phyloP scores from a whole-genome alignment of 192 early-diverging fungal genomes.

The Entophlyctis luteolus region DNA sequence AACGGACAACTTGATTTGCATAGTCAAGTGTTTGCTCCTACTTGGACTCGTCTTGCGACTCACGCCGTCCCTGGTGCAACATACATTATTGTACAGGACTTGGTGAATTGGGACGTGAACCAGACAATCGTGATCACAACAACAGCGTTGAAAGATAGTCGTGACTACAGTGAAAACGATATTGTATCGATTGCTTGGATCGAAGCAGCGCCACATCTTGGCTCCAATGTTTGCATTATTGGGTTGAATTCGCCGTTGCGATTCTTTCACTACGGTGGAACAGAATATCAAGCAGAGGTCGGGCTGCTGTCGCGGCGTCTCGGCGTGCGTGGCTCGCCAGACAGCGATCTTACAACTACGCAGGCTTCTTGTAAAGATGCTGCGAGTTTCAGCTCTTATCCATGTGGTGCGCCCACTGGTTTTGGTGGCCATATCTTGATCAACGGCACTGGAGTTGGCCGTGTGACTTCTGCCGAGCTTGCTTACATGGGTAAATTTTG shows the following conservation, averaged over 20 bases:
- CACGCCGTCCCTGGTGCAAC: conserved; percentile 14
- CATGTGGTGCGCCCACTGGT: conserved; percentile 21
- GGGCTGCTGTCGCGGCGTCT: conserved; percentile 18
- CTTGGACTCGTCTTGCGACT: conserved; percentile 28
- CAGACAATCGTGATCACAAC: conserved; percentile 30
- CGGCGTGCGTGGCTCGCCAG: conserved; percentile 14
- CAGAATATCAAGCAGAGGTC: conserved; percentile 34
- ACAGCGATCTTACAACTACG: conserved; percentile 6
- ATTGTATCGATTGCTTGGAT: conserved; percentile 1
- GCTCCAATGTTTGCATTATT: conserved; percentile 10
- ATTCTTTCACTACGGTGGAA: conserved; percentile 27
- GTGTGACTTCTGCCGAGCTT: conserved; percentile 16
- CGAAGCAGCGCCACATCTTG: neutral
- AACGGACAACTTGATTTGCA: conserved; percentile 22
- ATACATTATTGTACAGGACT: conserved; percentile 20
- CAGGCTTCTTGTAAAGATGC: neutral
- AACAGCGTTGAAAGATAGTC: conserved; percentile 25
- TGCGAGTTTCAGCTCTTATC: neutral
- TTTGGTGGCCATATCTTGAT: conserved; percentile 25
- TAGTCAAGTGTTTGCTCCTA: conserved; percentile 21
- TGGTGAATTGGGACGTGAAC: conserved; percentile 25
- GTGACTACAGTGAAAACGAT: conserved; percentile 28
- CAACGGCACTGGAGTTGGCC: conserved; percentile 20
- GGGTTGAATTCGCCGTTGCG: conserved; percentile 3
- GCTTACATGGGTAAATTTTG: conserved; percentile 17